Evolutionary conservation across 495 filamentous ascomycete genomes (phyloP), one percentile per base, ranked within the genome.

Genomic region (Lasiosphaeria ovina): DNA sequence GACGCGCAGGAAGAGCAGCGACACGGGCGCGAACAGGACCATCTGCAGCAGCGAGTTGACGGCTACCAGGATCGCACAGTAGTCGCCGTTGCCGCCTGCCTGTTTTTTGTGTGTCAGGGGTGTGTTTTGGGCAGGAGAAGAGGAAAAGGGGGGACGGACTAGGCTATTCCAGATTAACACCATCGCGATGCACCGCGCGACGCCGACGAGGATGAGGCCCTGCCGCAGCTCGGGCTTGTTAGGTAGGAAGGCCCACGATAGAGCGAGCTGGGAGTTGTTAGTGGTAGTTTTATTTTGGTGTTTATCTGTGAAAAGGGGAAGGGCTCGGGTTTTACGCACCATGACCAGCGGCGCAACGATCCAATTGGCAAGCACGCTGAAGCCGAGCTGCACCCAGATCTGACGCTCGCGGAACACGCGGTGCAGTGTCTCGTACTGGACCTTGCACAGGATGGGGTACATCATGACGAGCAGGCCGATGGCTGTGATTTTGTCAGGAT

Each of bases 391-490:
- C 14, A 85, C 80, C 91, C 91, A 97, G 7, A 95, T 74, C 3
- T 75, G 75, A 4, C 81, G 81, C 4, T 81, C 67, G 10, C 74
- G 72, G 61, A 96, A 85, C 16, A 90, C 71, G 7, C 82, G 79
- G 70, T 93, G 90, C 47, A 98, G 73, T 0, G 80, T 82, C 72
- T 96, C 93, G 72, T 84, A 95, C 38, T 85, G 84, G n/a, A 97
- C 87, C 73, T 96, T 97, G 83, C 92, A 94, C 24, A 96, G 78
- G 61, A 95, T 95, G 0, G 92, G 92, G 66, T 95, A 96, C 92
- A 96, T 96, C 91, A 96, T 96, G 34, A 94, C 84, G 7, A 96
- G 81, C 17, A 96, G 77, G 11, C 92, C 92, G 60, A 93, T 73
- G 0, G 91, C 90, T 90, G 32, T 0, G 35, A 51, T n/a, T 8